Base-by-base conservation (phyloP, 2,329 filamentous ascomycete species). In the Phyllachora maydis region DNA sequence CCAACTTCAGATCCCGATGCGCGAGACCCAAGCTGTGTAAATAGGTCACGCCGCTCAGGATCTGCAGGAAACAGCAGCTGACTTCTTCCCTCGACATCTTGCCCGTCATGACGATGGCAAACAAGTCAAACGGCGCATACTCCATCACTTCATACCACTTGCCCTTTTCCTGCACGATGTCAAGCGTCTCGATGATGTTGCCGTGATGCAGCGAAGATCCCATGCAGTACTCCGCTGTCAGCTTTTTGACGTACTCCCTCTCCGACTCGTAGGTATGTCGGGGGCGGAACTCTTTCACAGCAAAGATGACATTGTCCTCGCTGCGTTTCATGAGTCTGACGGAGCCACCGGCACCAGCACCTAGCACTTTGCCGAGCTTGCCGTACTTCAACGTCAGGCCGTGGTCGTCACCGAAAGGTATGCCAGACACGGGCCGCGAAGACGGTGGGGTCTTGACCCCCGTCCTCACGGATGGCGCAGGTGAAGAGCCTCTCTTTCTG, bases 71-170 rank as follows among this genome's bases (percentile, higher is more conserved):
- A 30, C 73, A 74, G 47, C 88, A 98, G 4, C 71, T 72, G 29
- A 95, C 66, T 45, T 98, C 88, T 36, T 91, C 76, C 28, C 81
- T 70, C 19, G 68, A 67, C 88, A 98, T 98, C 50, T 82, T 91
- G 17, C 88, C 88, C 0, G 88, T 95, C 88, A 98, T 98, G 34
- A 98, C 88, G 33, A 90, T 92, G 8, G 88, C 88, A 43, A 98
- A 98, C 15, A 98, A 61, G 45, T 98, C 88, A 40, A 61, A 98
- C 0, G 88, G 88, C 8, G 83, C 88, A 41, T 91, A 98, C 43
- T 98, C 88, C 88, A 98, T 98, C 19, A 98, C 88, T 41, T 95
- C 85, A 40, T 82, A 98, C 81, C 88, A 98, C 33, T 75, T 82
- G 23, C 68, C 70, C 47, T 85, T 88, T 49, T 98, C 88, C 35